Evolutionary conservation across 768 basidiomycete species (phyloP).

Genomic region (Boletus rubroflammeus): DNA sequence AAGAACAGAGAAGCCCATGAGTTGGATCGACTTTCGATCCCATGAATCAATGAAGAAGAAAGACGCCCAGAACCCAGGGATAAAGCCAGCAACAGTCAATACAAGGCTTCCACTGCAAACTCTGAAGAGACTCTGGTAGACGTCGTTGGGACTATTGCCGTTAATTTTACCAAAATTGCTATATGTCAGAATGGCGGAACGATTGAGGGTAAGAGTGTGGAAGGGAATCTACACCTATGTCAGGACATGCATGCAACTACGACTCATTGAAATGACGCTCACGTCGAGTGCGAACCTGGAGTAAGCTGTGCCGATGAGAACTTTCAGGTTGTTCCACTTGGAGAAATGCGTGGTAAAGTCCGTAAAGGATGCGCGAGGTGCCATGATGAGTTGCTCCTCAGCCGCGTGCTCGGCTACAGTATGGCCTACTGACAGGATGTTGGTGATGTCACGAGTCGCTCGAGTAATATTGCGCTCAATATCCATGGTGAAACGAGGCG

Average conservation of each 20-base stretch:
- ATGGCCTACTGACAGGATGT: constrained; percentile 49
- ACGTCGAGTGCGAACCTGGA: constrained; percentile 91
- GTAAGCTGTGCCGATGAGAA: constrained; percentile 72
- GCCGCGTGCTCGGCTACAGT: constrained; percentile 44
- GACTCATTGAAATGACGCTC: constrained; percentile 26
- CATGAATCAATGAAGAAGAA: constrained; percentile 66
- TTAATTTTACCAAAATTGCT: constrained; percentile 60
- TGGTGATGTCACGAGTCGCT: constrained; percentile 67
- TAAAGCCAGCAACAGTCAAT: constrained; percentile 16
- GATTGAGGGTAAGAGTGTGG: constrained; percentile 85
- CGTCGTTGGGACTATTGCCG: constrained; percentile 7
- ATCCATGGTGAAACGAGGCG: constrained; percentile 90
- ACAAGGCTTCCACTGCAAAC: constrained; percentile 21
- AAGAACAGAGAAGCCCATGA: constrained; percentile 66
- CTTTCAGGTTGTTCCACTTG: constrained; percentile 72
- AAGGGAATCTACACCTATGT: constrained; percentile 63
- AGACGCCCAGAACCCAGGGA: constrained; percentile 59
- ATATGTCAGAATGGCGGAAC: constrained; percentile 64
- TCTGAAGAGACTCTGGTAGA: constrained; percentile 25
- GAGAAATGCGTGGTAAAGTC: constrained; percentile 71
- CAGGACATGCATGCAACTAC: not conserved
- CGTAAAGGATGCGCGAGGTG: constrained; percentile 58
- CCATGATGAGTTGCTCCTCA: constrained; percentile 47
- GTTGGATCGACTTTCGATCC: constrained; percentile 72
- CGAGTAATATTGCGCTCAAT: constrained; percentile 74